These are phyloP conservation scores for Daldinia vernicosa DNA, from an alignment of 495 filamentous ascomycete genomes.

Conservation along the genomic window DNA sequence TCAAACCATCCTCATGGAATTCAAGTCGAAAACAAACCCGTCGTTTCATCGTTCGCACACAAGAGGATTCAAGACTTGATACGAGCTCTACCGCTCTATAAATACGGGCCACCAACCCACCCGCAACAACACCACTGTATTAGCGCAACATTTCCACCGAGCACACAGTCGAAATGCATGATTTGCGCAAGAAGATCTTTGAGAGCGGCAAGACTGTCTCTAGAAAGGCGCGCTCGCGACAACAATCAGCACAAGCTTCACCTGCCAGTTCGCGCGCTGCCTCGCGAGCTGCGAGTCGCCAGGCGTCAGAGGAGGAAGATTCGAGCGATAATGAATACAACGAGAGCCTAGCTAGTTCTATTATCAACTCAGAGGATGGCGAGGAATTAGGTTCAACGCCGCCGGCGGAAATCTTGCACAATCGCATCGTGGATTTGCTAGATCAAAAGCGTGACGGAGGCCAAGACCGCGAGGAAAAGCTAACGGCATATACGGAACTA, in stretches of 20 bases:
- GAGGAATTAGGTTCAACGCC: slow-evolving; percentile 56
- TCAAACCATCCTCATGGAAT: slow-evolving; percentile 48
- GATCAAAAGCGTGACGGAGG: slow-evolving; percentile 86
- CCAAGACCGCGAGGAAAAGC: slow-evolving; percentile 78
- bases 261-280: slow-evolving; percentile 56
- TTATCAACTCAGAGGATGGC: slow-evolving; percentile 59
- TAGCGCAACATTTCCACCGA: slow-evolving; percentile 7
- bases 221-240: slow-evolving; percentile 80
- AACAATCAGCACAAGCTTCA: slow-evolving; percentile 70
- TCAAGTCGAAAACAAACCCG: slow-evolving; percentile 40
- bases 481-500: slow-evolving; percentile 74
- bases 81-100: neutral
- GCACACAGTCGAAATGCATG: slow-evolving; percentile 65
- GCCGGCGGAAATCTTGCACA: slow-evolving; percentile 73
- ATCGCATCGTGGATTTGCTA: slow-evolving; percentile 80
- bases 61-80: slow-evolving; percentile 46
- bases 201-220: slow-evolving; percentile 94
- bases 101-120: neutral
- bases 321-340: slow-evolving; percentile 57
- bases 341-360: slow-evolving; percentile 57
- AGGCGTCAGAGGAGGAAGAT: slow-evolving; percentile 83
- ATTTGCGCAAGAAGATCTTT: slow-evolving; percentile 79
- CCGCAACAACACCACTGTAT: neutral
- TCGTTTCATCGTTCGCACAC: slow-evolving; percentile 38
- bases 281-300: slow-evolving; percentile 70